These are phyloP conservation scores for Lachnellula hyalina DNA, from an alignment of 2,329 filamentous ascomycete genomes.

Conservation along the genomic window DNA sequence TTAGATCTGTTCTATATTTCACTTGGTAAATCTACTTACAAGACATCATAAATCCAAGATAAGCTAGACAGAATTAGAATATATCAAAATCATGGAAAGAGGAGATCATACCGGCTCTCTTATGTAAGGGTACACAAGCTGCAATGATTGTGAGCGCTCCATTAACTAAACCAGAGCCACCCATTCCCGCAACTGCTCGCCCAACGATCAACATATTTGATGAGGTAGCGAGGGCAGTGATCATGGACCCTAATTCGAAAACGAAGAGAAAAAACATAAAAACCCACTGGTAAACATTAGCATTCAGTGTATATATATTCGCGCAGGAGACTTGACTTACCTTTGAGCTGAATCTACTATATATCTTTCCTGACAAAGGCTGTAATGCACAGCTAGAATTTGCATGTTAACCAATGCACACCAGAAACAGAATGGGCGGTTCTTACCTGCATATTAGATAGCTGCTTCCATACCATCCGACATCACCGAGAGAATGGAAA, in stretches of 20 bases:
- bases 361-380: conserved; percentile 48
- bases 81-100: neutral
- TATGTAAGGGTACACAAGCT: conserved; percentile 26
- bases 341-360: conserved; percentile 37
- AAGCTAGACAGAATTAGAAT: conserved; percentile 6
- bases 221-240: conserved; percentile 46
- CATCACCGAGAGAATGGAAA: conserved; percentile 45
- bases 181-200: conserved; percentile 48
- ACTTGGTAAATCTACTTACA: conserved; percentile 6
- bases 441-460: conserved; percentile 39
- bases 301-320: neutral
- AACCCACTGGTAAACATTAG: conserved; percentile 29
- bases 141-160: conserved; percentile 48
- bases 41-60: conserved; percentile 20
- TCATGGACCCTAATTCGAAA: conserved; percentile 51
- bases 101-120: conserved; percentile 9
- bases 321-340: conserved; percentile 11
- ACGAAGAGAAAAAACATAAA: conserved; percentile 40
- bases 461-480: conserved; percentile 51
- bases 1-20: neutral
- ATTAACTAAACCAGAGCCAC: conserved; percentile 46
- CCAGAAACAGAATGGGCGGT: neutral
- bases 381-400: conserved; percentile 41
- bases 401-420: conserved; percentile 6
- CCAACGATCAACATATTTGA: conserved; percentile 50